These are phyloP conservation scores for Termitomyces sp. DNA, from an alignment of 768 basidiomycete species.

Conservation along the genomic window DNA sequence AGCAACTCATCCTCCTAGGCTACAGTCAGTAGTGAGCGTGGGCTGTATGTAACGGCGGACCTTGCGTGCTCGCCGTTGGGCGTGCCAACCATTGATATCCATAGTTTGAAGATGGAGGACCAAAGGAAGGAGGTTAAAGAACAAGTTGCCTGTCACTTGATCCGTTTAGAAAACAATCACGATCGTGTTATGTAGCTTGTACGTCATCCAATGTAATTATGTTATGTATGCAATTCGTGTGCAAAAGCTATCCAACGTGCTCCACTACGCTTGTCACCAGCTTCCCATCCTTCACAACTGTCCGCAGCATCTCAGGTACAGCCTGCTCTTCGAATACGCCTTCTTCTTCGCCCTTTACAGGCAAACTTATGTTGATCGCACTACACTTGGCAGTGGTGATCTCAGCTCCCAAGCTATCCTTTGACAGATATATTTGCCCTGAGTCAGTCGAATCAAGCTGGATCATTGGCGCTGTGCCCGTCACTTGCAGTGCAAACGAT, in stretches of 20 bases:
- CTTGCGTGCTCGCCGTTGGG: conserved; percentile 54
- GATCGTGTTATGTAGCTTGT: neutral
- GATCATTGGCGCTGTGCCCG: conserved; percentile 85
- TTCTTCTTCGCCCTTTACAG: conserved; percentile 84
- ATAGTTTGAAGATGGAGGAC: conserved; percentile 27
- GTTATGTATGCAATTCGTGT: neutral
- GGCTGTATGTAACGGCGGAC: conserved; percentile 23
- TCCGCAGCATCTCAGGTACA: conserved; percentile 94
- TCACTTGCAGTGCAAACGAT: conserved; percentile 90
- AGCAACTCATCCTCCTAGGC: conserved; percentile 27
- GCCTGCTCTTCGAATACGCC: conserved; percentile 88
- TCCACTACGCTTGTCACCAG: conserved; percentile 87
- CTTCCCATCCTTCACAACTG: conserved; percentile 73
- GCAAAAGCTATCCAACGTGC: conserved; percentile 51
- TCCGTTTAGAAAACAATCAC: conserved; percentile 2
- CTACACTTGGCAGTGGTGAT: conserved; percentile 94
- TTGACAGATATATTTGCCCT: conserved; percentile 91
- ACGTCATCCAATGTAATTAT: neutral
- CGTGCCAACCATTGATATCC: conserved; percentile 79
- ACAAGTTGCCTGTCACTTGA: neutral
- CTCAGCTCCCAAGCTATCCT: conserved; percentile 68
- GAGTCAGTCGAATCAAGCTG: conserved; percentile 94
- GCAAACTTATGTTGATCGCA: conserved; percentile 84
- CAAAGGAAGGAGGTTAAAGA: neutral
- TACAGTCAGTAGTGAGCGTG: conserved; percentile 1